Conservation (phyloP, 805 yeast species). For the Schizosaccharomyces japonicus region DNA sequence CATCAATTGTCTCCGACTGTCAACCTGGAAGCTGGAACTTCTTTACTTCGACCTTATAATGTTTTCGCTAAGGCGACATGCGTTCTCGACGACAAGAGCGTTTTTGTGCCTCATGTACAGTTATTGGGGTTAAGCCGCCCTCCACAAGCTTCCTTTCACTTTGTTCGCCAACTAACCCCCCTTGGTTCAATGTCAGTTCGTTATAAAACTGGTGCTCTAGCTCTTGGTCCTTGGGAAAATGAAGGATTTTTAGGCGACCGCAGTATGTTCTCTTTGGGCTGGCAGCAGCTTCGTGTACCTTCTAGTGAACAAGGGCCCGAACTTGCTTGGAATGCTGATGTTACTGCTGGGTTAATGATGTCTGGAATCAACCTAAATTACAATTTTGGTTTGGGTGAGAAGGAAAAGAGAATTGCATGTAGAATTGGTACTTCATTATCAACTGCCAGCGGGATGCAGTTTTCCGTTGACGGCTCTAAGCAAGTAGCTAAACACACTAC, state of each 20-base stretch:
- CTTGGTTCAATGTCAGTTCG: not conserved
- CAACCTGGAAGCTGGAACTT: not conserved
- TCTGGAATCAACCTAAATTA: not conserved
- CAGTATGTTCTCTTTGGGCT: not conserved
- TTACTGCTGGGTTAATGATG: not conserved
- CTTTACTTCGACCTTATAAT: not conserved
- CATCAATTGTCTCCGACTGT: not conserved
- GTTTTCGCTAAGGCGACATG: not conserved
- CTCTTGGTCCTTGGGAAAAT: conserved; percentile 4
- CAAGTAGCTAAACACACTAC: not conserved
- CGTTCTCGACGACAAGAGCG: not conserved
- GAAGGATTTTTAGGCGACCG: not conserved
- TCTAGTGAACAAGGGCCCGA: not conserved
- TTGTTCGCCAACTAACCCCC: not conserved
- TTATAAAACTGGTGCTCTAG: not conserved
- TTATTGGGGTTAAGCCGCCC: not conserved
- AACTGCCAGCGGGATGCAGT: not conserved
- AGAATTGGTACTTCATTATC: not conserved
- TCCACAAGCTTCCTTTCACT: not conserved
- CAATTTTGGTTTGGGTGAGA: not conserved
- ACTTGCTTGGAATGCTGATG: conserved; percentile 1
- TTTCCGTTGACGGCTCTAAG: not conserved
- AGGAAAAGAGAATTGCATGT: not conserved
- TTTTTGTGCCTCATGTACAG: not conserved
- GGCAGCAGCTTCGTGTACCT: not conserved